Conservation (phyloP, 129 eudicot species). For the Chrysanthemum makinoi region DNA sequence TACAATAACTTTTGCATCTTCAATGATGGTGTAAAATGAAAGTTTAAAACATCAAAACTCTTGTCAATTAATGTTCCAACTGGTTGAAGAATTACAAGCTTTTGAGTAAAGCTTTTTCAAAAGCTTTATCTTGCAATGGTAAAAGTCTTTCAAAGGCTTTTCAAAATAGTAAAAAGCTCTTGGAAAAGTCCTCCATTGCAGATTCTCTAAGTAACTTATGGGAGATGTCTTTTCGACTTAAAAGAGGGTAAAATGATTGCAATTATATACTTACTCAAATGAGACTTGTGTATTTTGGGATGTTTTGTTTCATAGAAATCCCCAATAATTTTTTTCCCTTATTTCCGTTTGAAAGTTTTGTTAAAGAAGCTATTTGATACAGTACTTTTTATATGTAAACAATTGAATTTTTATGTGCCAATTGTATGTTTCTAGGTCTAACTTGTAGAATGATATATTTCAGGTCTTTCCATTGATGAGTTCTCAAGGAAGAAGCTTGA, state of each 20-base stretch:
- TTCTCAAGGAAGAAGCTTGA: conserved; percentile 93
- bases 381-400: not conserved
- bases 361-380: not conserved
- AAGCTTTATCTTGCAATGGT: too few relatives aligned
- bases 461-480: conserved; percentile 92
- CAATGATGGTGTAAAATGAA: too few relatives aligned
- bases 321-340: not conserved
- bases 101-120: too few relatives aligned
- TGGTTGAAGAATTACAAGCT: too few relatives aligned
- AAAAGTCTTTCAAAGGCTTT: too few relatives aligned
- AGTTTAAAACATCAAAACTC: too few relatives aligned
- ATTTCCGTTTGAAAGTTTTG: too few relatives aligned
- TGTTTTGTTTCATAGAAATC: not conserved
- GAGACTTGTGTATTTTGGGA: not conserved
- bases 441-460: not conserved
- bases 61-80: too few relatives aligned
- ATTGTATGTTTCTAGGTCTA: not conserved
- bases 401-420: too few relatives aligned
- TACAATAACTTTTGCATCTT: too few relatives aligned
- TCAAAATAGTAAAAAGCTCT: too few relatives aligned
- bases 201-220: not conserved
- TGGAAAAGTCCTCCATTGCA: too few relatives aligned
- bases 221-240: not conserved
- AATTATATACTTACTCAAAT: not conserved
- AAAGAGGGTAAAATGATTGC: not conserved